These are phyloP conservation scores for Apiospora sp. DNA, from an alignment of 2,329 filamentous ascomycete species.

Conservation along the genomic window DNA sequence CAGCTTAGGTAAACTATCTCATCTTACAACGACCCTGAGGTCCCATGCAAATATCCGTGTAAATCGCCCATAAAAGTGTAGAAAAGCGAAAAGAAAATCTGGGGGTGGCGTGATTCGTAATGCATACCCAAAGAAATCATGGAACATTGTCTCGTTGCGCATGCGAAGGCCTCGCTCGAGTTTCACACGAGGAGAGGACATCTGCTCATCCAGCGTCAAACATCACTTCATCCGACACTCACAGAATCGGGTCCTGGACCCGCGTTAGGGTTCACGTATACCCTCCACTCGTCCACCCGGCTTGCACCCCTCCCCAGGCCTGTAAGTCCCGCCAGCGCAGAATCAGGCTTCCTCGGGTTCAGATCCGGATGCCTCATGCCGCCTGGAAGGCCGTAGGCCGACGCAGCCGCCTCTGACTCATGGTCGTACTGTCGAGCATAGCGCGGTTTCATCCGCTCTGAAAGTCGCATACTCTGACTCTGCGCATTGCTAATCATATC, in stretches of 20 bases:
- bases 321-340: conserved; percentile 42
- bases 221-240: not conserved
- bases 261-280: conserved; percentile 36
- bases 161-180: not conserved
- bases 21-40: conserved; percentile 26
- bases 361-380: conserved; percentile 33
- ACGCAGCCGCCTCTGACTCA: conserved; percentile 36
- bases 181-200: not conserved
- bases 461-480: conserved; percentile 40
- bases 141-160: not conserved
- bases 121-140: not conserved
- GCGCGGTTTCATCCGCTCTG: conserved; percentile 40
- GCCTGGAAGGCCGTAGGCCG: conserved; percentile 28
- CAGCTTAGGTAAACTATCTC: not conserved
- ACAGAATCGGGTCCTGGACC: not conserved
- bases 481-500: conserved; percentile 47
- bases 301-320: conserved; percentile 43
- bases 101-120: not conserved
- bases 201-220: not conserved
- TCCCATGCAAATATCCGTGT: conserved; percentile 17
- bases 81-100: not conserved
- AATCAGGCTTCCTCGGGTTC: conserved; percentile 31
- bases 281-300: conserved; percentile 42
- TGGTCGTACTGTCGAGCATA: conserved; percentile 36
- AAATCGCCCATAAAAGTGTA: not conserved